Conservation (phyloP, 768 basidiomycete species). For the Mycena olivaceomarginata region DNA sequence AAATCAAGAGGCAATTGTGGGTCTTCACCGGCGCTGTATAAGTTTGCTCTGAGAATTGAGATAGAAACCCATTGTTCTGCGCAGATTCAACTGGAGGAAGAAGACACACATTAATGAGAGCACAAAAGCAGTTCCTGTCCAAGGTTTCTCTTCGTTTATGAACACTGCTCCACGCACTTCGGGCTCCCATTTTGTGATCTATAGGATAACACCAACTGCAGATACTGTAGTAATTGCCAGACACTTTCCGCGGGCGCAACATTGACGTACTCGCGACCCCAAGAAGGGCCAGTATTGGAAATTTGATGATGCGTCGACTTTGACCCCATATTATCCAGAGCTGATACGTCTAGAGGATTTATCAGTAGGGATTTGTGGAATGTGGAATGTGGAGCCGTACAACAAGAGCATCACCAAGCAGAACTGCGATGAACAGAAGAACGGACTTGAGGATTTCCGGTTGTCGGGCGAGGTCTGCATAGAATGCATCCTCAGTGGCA, state of each 20-base stretch:
- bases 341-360: neutral
- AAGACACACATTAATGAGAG: neutral
- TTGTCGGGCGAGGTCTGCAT: slow-evolving; percentile 21
- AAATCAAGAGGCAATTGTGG: too few species aligned
- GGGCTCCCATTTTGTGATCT: too few species aligned
- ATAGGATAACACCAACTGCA: too few species aligned
- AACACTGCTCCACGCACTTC: neutral
- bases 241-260: neutral
- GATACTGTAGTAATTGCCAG: too few species aligned
- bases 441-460: slow-evolving; percentile 20
- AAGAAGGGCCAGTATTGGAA: neutral
- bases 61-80: neutral
- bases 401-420: slow-evolving; percentile 29
- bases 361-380: neutral
- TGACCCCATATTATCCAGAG: neutral
- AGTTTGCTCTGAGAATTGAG: slow-evolving; percentile 1
- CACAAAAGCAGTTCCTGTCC: neutral
- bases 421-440: neutral
- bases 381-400: neutral
- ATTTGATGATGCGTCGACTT: neutral
- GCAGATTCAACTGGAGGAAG: neutral
- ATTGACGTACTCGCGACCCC: neutral
- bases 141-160: neutral
- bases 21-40: slow-evolving; percentile 20
- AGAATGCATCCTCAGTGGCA: slow-evolving; percentile 20